phyloP scores from a whole-genome alignment of 2,329 filamentous ascomycete species.

The Verticillium longisporum region DNA sequence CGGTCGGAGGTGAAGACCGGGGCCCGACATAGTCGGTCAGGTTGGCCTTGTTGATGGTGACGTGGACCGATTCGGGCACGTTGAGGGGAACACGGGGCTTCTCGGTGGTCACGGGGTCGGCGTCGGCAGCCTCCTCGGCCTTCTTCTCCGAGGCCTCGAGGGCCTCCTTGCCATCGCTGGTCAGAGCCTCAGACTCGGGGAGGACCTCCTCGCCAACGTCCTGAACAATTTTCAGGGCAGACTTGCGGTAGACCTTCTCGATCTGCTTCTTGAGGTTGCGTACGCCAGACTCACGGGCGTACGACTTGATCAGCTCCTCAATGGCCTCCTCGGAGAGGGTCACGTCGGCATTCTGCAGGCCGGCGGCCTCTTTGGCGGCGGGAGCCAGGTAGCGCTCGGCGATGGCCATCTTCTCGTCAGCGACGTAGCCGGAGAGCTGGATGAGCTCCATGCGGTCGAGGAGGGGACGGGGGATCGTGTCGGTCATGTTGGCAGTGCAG shows the following conservation, averaged over 20 bases:
- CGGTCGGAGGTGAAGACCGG: constrained; percentile 94
- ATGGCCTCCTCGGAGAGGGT: constrained; percentile 80
- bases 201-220: constrained; percentile 82
- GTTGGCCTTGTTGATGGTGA: constrained; percentile 81
- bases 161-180: constrained; percentile 77
- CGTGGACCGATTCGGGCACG: constrained; percentile 81
- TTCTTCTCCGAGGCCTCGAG: constrained; percentile 66
- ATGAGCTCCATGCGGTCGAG: constrained; percentile 98
- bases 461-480: constrained; percentile 90
- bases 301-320: constrained; percentile 95
- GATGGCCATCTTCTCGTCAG: constrained; percentile 98
- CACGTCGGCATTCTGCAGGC: constrained; percentile 87
- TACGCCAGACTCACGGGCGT: constrained; percentile 94
- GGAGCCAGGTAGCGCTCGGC: constrained; percentile 89
- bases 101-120: constrained; percentile 32
- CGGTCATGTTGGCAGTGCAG: constrained; percentile 97
- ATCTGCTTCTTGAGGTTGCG: constrained; percentile 99
- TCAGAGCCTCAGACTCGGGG: constrained; percentile 74
- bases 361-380: constrained; percentile 88
- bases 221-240: constrained; percentile 92
- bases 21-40: constrained; percentile 96
- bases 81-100: constrained; percentile 68
- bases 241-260: constrained; percentile 97
- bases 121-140: constrained; percentile 43
- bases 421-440: constrained; percentile 89